A percentile compares a stretch with the other conserved stretches of the same genome.
Evolutionary conservation across 2,329 filamentous ascomycete species (phyloP).

Genomic region (Cordyceps fumosorosea): DNA sequence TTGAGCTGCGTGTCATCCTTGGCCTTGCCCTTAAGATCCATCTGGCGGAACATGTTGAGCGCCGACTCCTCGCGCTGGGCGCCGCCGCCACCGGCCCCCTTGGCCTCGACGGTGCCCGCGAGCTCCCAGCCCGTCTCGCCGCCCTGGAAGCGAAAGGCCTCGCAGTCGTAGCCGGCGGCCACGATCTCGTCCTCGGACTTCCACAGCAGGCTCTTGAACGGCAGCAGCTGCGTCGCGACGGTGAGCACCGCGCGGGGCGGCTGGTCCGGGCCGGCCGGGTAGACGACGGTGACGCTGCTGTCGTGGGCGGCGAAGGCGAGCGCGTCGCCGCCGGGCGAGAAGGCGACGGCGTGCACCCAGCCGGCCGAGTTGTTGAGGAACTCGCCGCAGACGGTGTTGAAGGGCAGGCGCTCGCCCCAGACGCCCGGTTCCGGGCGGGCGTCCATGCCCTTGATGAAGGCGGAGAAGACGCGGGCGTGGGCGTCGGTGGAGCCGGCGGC

Average conservation of each 20-base stretch:
- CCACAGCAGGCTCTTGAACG: constrained; percentile 92
- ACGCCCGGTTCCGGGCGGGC: constrained; percentile 74
- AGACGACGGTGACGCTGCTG: constrained; percentile 93
- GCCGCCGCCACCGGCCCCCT: constrained; percentile 52
- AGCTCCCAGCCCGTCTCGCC: constrained; percentile 76
- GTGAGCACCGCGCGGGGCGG: constrained; percentile 85
- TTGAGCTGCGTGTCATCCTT: constrained; percentile 91
- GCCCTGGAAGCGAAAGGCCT: constrained; percentile 85
- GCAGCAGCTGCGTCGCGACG: constrained; percentile 81
- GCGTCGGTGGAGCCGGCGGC: constrained; percentile 96
- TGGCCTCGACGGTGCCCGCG: constrained; percentile 71
- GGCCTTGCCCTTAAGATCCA: constrained; percentile 92
- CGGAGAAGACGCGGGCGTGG: constrained; percentile 88
- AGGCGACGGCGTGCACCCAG: constrained; percentile 90
- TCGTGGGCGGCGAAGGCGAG: constrained; percentile 93
- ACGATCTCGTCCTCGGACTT: constrained; percentile 88
- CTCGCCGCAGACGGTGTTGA: constrained; percentile 97
- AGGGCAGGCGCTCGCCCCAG: constrained; percentile 93
- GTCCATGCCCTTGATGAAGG: constrained; percentile 94
- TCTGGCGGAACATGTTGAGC: constrained; percentile 96
- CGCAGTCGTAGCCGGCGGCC: constrained; percentile 83
- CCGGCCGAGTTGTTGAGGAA: constrained; percentile 93
- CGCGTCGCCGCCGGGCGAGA: constrained; percentile 88
- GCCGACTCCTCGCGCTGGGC: constrained; percentile 79
- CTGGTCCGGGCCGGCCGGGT: constrained; percentile 85